Percentiles rank a stretch among this genome's conserved stretches.
Evolutionary conservation across 768 basidiomycete genomes (phyloP).

Genomic region (Holtermannia corniformis): DNA sequence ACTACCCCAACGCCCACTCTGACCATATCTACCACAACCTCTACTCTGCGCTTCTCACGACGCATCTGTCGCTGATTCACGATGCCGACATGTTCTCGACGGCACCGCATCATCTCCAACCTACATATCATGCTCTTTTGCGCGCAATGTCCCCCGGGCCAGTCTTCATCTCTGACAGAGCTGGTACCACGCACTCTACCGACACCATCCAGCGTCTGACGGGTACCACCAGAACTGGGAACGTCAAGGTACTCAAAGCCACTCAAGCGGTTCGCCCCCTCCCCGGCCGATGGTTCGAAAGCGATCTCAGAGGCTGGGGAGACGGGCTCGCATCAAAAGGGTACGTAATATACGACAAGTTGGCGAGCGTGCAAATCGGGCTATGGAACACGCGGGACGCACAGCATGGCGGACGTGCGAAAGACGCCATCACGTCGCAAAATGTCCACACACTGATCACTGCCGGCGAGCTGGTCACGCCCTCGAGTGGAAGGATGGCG

Average conservation of each 20-base stretch:
- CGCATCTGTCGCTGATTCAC: slow-evolving; percentile 18
- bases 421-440: slow-evolving; percentile 7
- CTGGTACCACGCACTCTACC: slow-evolving; percentile 7
- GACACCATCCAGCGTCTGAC: slow-evolving; percentile 6
- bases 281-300: slow-evolving; percentile 19
- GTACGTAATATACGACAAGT: slow-evolving; percentile 1
- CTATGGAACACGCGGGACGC: slow-evolving; percentile 21
- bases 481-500: too few species aligned
- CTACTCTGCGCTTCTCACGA: slow-evolving; percentile 22
- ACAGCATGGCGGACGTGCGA: slow-evolving; percentile 2
- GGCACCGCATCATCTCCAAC: slow-evolving; percentile 5
- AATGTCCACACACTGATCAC: too few species aligned
- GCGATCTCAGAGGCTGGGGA: slow-evolving; percentile 9
- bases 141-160: slow-evolving; percentile 22
- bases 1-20: slow-evolving; percentile 11
- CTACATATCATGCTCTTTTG: slow-evolving; percentile 25
- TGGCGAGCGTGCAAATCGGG: slow-evolving; percentile 14
- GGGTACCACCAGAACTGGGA: slow-evolving; percentile 3
- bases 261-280: slow-evolving; percentile 4
- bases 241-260: slow-evolving; percentile 10
- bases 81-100: slow-evolving; percentile 37
- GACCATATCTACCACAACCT: slow-evolving; percentile 19
- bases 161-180: slow-evolving; percentile 21
- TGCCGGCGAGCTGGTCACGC: too few species aligned
- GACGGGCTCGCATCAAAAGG: slow-evolving; percentile 21